Conservation (phyloP, 2,329 filamentous ascomycete genomes). For the Hypoxylon sp. region DNA sequence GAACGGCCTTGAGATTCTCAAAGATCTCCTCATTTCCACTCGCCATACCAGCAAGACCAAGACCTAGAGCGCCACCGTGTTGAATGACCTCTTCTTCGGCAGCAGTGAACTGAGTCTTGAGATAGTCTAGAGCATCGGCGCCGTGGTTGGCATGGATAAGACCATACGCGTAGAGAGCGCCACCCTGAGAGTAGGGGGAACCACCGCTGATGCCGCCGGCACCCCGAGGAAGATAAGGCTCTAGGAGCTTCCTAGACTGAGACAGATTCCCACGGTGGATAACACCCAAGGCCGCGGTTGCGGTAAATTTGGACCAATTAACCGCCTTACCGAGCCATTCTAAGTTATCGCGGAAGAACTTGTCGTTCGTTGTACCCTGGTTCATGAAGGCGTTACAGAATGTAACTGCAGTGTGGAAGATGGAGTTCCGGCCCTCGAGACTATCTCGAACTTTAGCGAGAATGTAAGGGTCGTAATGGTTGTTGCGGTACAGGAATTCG, state of each 20-base stretch:
- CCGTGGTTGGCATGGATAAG: constrained; percentile 98
- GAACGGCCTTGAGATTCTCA: constrained; percentile 87
- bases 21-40: constrained; percentile 93
- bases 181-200: constrained; percentile 95
- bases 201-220: constrained; percentile 78
- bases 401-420: constrained; percentile 97
- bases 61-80: constrained; percentile 93
- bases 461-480: constrained; percentile 91
- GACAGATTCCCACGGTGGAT: constrained; percentile 96
- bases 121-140: constrained; percentile 86
- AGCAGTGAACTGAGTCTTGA: constrained; percentile 80
- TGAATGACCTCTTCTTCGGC: constrained; percentile 94
- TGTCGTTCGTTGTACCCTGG: constrained; percentile 96
- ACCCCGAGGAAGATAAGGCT: constrained; percentile 89
- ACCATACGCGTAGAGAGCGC: constrained; percentile 94
- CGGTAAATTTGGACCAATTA: constrained; percentile 99
- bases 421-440: constrained; percentile 94
- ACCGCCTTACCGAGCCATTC: constrained; percentile 99
- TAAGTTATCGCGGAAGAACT: constrained; percentile 97
- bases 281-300: constrained; percentile 94
- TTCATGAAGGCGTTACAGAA: constrained; percentile 99
- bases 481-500: constrained; percentile 96
- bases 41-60: constrained; percentile 98
- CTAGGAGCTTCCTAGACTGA: constrained; percentile 92
- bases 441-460: constrained; percentile 97